Evolutionary conservation across 345 rosid species (phyloP), one percentile per base, ranked within the genome.

Genomic region (Populus davidiana): DNA sequence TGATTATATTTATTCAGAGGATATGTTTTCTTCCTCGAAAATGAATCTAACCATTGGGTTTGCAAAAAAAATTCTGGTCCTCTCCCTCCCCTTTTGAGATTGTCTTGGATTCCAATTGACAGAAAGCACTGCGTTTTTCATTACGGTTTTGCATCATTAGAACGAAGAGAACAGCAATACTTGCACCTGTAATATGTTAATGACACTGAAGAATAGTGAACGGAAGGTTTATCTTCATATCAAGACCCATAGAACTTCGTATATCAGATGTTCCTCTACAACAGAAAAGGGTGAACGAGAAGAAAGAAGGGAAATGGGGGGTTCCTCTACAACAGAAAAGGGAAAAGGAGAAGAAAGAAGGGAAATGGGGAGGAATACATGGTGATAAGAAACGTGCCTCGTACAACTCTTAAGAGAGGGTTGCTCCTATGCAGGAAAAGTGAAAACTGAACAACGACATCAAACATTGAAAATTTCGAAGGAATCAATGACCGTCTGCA

Each of bases 401-500:
- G 2, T 43, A 73, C 67, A 59, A 23, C 35, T 73, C 70, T 41
- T 8, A 21, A 43, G 70, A 70, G 52, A 78, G 68, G 47, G 18
- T 44, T 54, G 50, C 52, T 70, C 50, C 67, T 63, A 39, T 27
- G 18, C 62, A n/a, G 38, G 38, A 49, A 20, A 59, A 61, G 27
- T 29, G 38, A 49, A 70, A 52, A 73, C 81, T 52, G 67, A 72
- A 36, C 56, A 69, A 12, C 65, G 49, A 10, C 5, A 69, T 87
- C 82, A 87, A 54, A 84, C 91, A 71, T 76, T 81, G 85, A 87
- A 83, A 78, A 92, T 78, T 83, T 88, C 86, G 81, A 93, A 95
- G 80, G 97, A 95, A 43, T 93, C 98, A 5, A 91, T 61, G 59
- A 93, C 90, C 6, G 91, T 87, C 72, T 86, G 85, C 81, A 93